Percentiles rank a stretch among this genome's conserved stretches.
These are phyloP conservation scores for Zea luxurians DNA, from an alignment of 176 grass and related monocot genomes.

Conservation along the genomic window DNA sequence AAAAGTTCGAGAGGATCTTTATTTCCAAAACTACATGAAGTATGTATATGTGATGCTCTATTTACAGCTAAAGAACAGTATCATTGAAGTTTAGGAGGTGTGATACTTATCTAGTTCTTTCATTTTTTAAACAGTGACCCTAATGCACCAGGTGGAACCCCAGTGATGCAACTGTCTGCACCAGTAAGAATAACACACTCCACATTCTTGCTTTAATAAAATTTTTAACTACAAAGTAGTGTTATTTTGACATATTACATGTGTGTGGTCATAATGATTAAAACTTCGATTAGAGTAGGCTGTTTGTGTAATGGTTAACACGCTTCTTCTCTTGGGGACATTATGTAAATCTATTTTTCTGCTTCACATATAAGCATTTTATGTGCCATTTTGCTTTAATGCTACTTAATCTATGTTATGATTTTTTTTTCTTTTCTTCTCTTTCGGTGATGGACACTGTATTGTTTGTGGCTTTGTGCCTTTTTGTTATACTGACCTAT, in stretches of 20 bases:
- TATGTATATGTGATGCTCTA: constrained; percentile 43
- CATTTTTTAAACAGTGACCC: constrained; percentile 62
- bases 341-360: constrained; percentile 4
- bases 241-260: not conserved
- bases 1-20: constrained; percentile 95
- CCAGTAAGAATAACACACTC: constrained; percentile 51
- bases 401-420: not conserved
- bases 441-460: constrained; percentile 20
- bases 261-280: not conserved
- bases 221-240: not conserved
- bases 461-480: not conserved
- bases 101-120: constrained; percentile 33
- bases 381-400: not conserved
- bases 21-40: constrained; percentile 99
- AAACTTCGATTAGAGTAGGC: not conserved
- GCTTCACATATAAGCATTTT: not conserved
- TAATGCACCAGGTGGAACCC: constrained; percentile 95
- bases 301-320: not conserved
- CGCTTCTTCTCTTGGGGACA: not conserved
- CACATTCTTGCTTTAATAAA: constrained; percentile 8
- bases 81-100: not conserved
- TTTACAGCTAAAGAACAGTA: constrained; percentile 15
- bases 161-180: constrained; percentile 94
- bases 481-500: not conserved
- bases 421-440: not conserved